Conservation (phyloP, 495 filamentous ascomycete genomes). For the Neurospora sp. region DNA sequence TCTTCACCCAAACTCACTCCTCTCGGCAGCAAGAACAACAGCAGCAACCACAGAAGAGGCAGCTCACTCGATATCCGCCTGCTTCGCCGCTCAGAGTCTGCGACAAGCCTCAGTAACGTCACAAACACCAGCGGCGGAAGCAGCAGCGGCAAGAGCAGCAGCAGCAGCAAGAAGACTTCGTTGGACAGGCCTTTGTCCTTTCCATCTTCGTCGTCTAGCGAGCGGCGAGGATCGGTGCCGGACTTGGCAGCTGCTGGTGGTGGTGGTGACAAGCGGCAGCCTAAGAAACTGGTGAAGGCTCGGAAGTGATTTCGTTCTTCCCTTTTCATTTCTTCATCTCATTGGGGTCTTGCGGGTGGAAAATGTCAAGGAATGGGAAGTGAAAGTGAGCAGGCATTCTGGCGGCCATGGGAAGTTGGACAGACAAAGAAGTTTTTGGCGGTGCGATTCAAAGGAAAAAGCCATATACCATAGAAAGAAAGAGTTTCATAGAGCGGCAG, state of each 20-base stretch:
- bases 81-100: neutral
- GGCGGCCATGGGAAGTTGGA: neutral
- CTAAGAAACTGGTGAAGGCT: conserved; percentile 19
- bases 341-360: neutral
- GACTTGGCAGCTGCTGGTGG: neutral
- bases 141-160: neutral
- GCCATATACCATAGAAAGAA: neutral
- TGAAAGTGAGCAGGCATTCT: neutral
- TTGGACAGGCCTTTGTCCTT: conserved; percentile 5
- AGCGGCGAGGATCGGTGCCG: neutral
- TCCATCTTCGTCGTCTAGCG: neutral
- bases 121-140: neutral
- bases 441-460: neutral
- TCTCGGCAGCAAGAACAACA: neutral
- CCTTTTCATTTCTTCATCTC: neutral
- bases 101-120: neutral
- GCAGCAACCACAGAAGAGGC: neutral
- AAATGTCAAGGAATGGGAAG: neutral
- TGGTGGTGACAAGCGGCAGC: conserved; percentile 9
- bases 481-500: neutral
- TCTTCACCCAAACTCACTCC: neutral
- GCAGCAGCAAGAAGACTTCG: neutral
- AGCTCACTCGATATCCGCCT: neutral
- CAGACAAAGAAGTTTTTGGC: neutral
- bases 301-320: conserved; percentile 4